Evolutionary conservation across 306 rosid species (phyloP), one percentile per base, ranked within the genome.

Genomic region (Potentilla sterilis): DNA sequence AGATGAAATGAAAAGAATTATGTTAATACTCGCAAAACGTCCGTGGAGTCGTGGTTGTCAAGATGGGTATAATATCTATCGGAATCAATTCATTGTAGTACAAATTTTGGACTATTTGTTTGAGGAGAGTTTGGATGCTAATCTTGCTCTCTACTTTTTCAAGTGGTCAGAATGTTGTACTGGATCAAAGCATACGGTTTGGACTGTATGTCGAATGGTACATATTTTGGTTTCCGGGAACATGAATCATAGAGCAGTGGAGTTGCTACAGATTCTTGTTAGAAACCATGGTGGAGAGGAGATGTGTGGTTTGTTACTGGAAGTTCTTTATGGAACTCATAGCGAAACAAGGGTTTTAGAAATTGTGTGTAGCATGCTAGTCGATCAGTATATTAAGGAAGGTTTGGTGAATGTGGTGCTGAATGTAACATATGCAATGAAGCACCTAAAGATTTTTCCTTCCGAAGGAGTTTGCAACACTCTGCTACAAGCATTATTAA

Each of bases 221-320:
- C 87, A 80, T 63, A 73, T 83, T 73, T 80, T 83, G 74, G 79
- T 77, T 43, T 52, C 77, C 55, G 83, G 87, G 47, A 83, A 83
- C 80, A 37, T 80, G 77, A 83, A 83, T 68, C 81, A 80, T 41
- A 80, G 79, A 70, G 81, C 82, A 12, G 78, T 83, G 72, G 87
- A 83, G 49, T 51, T 80, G 74, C 48, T 80, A 28, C 43, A 52
- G 15, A 67, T 28, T 38, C 79, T 83, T 73, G 79, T 73, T 22
- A 77, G 72, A 73, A 51, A 44, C 9, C 35, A 62, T 69, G 69
- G 67, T 38, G 63, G 51, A 24, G 74, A 73, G 43, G 84, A 57
- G 13, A 77, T 71, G 24, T 63, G 69, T 38, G 37, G 32, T 38
- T 68, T 69, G 35, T 51, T 80, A 57, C 40, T 80, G 37, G 61